A percentile compares a stretch with the other conserved stretches of the same genome.
Evolutionary conservation across 202 grass and related monocot species (phyloP).

Genomic region (Panicum virgatum): DNA sequence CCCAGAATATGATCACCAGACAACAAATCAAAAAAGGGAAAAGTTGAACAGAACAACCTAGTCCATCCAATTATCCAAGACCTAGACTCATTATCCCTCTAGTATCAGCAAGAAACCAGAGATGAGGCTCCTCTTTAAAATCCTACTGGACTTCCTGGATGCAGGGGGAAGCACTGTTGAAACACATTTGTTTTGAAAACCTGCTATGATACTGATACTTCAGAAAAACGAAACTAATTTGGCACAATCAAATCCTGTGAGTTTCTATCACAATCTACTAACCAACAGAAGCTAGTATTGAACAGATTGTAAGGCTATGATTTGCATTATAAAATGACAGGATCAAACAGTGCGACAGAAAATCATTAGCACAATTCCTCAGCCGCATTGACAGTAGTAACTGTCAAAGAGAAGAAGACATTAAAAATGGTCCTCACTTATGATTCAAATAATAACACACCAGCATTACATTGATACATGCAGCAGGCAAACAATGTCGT

Average conservation of each 20-base stretch:
- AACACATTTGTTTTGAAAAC: background rate
- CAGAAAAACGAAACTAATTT: conserved; percentile 67
- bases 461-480: background rate
- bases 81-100: background rate
- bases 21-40: background rate
- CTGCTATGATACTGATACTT: background rate
- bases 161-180: background rate
- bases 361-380: background rate
- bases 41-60: background rate
- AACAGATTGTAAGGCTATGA: background rate
- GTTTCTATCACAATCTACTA: background rate
- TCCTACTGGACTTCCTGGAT: background rate
- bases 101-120: background rate
- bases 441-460: background rate
- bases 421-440: background rate
- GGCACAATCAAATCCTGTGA: conserved; percentile 61
- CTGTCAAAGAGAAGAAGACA: background rate
- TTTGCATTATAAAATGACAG: background rate
- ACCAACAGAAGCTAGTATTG: background rate
- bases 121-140: background rate
- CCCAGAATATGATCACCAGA: background rate
- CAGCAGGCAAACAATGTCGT: background rate
- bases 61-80: background rate
- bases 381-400: background rate
- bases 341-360: background rate